Percentiles rank a stretch among this genome's conserved stretches.
phyloP scores from a whole-genome alignment of 495 filamentous ascomycete genomes.

The Sphaerosporella brunnea region DNA sequence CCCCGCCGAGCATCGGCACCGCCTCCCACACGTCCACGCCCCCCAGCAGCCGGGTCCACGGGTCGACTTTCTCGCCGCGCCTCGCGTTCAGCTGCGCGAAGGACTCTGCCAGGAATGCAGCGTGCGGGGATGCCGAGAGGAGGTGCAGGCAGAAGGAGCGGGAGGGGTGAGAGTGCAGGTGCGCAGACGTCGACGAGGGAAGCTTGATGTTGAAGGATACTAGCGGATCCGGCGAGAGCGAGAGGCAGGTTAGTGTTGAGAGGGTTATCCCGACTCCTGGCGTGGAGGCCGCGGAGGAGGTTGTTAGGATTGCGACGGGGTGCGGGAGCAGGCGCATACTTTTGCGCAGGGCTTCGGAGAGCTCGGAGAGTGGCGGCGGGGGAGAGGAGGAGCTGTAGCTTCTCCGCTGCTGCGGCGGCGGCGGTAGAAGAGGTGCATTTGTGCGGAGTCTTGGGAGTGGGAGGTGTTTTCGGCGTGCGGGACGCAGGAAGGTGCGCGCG shows the following conservation, averaged over 20 bases:
- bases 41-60: slow-evolving; percentile 8
- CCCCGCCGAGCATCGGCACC: slow-evolving; percentile 8
- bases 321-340: slow-evolving; percentile 1
- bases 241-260: slow-evolving; percentile 25
- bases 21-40: not conserved
- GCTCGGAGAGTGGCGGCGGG: not conserved
- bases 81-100: slow-evolving; percentile 14
- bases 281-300: slow-evolving; percentile 8
- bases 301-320: slow-evolving; percentile 22
- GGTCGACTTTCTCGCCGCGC: slow-evolving; percentile 1
- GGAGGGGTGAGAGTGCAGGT: slow-evolving; percentile 13
- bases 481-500: too few species aligned
- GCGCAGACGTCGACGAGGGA: slow-evolving; percentile 12
- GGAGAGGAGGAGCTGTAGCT: slow-evolving; percentile 13
- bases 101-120: slow-evolving; percentile 15
- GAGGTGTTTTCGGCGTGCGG: too few species aligned
- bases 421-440: too few species aligned
- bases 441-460: too few species aligned
- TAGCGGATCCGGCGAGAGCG: slow-evolving; percentile 17
- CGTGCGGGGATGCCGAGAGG: slow-evolving; percentile 13
- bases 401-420: too few species aligned
- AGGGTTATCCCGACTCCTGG: slow-evolving; percentile 23
- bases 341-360: not conserved
- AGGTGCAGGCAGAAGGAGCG: slow-evolving; percentile 19
- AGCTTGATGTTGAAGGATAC: slow-evolving; percentile 26